Evolutionary conservation across 345 rosid species (phyloP).

Genomic region (Noccaea bulbosa): DNA sequence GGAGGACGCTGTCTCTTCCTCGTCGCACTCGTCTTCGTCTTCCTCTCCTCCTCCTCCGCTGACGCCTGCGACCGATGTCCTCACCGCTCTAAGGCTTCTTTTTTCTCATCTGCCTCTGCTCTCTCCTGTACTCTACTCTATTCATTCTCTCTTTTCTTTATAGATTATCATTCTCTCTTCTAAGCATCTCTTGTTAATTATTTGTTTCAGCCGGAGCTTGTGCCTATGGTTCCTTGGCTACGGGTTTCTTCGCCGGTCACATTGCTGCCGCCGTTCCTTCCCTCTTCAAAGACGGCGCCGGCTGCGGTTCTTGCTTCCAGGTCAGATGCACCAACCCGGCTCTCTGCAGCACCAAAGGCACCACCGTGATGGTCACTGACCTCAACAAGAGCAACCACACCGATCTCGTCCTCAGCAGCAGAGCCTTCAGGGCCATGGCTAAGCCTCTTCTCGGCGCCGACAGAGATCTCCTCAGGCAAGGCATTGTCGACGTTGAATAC

Average conservation of each 20-base stretch:
- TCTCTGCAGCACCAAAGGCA: conserved; percentile 68
- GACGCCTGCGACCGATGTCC: conserved; percentile 88
- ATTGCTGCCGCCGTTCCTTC: conserved; percentile 76
- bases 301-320: conserved; percentile 93
- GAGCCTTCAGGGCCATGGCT: conserved; percentile 87
- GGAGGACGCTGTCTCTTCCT: conserved; percentile 40
- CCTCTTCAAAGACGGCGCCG: conserved; percentile 81
- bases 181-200: conserved; percentile 15
- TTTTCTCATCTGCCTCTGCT: conserved; percentile 66
- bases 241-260: conserved; percentile 64
- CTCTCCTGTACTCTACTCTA: conserved; percentile 52
- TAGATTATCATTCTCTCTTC: background rate
- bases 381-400: conserved; percentile 65
- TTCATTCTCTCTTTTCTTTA: background rate
- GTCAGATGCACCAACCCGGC: conserved; percentile 71
- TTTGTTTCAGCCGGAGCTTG: conserved; percentile 85
- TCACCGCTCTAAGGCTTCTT: conserved; percentile 70
- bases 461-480: conserved; percentile 56
- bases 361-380: conserved; percentile 71
- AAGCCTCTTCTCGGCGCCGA: conserved; percentile 49
- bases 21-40: conserved; percentile 1
- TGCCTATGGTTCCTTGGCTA: conserved; percentile 76
- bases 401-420: conserved; percentile 77
- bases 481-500: conserved; percentile 71
- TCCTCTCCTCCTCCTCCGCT: conserved; percentile 49